phyloP scores from a whole-genome alignment of 2,329 filamentous ascomycete genomes.

The Magnaporthiopsis incrustans region DNA sequence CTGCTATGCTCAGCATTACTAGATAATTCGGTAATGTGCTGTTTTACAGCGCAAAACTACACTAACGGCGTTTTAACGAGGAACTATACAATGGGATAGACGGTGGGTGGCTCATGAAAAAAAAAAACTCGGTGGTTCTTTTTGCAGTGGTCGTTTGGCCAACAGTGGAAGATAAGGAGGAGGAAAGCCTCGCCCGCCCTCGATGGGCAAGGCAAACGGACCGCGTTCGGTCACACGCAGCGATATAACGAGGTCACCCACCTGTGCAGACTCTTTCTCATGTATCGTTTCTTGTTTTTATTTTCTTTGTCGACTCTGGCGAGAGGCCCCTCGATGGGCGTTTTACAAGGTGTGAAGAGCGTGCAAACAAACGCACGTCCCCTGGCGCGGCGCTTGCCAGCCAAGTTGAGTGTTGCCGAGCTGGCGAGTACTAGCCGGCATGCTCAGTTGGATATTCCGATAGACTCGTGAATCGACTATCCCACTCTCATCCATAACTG shows the following conservation, averaged over 20 bases:
- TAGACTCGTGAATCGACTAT: slow-evolving; percentile 2
- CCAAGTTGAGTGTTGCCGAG: background rate
- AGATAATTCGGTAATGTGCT: slow-evolving; percentile 7
- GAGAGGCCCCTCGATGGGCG: background rate
- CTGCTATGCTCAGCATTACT: slow-evolving; percentile 6
- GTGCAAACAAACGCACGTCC: background rate
- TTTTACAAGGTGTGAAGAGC: background rate
- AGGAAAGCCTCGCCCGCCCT: background rate
- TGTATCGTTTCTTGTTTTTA: slow-evolving; percentile 1
- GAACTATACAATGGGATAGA: background rate
- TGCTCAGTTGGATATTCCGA: background rate
- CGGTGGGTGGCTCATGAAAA: background rate
- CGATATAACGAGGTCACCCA: background rate
- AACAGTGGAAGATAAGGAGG: background rate
- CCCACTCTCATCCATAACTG: background rate
- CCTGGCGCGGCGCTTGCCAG: background rate
- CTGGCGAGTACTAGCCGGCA: background rate
- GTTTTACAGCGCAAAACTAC: slow-evolving; percentile 4
- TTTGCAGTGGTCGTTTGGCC: background rate
- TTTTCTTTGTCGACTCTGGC: background rate
- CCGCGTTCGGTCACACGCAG: background rate
- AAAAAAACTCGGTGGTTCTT: background rate
- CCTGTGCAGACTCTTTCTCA: slow-evolving; percentile 1
- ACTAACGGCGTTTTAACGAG: background rate
- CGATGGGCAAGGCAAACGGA: background rate